Percentiles rank a stretch among this genome's conserved stretches.
These are phyloP conservation scores for Penicillium sp. DNA, from an alignment of 2,329 filamentous ascomycete genomes.

Conservation along the genomic window DNA sequence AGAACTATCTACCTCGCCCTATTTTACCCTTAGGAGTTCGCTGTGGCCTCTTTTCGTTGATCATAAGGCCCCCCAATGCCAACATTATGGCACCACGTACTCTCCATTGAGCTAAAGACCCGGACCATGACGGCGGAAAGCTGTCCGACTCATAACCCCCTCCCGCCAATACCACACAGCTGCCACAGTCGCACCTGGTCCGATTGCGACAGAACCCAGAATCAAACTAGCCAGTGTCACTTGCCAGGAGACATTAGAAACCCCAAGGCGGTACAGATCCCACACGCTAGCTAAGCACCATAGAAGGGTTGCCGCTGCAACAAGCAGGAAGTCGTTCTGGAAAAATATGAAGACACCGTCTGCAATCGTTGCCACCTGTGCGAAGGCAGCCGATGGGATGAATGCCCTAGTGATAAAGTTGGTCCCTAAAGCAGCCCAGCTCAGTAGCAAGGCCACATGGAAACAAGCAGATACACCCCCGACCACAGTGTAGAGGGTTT, in stretches of 20 bases:
- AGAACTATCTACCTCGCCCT: neutral
- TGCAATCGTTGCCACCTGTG: constrained; percentile 10
- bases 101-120: neutral
- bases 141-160: constrained; percentile 9
- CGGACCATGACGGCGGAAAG: neutral
- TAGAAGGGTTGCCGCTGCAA: constrained; percentile 17
- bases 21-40: neutral
- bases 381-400: constrained; percentile 12
- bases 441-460: constrained; percentile 2
- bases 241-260: constrained; percentile 12
- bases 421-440: neutral
- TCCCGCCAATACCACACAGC: constrained; percentile 29
- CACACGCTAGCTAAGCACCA: constrained; percentile 21
- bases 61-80: neutral
- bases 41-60: neutral
- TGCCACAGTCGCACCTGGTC: constrained; percentile 23
- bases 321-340: constrained; percentile 27
- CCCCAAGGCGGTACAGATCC: constrained; percentile 24
- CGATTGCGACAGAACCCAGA: constrained; percentile 15
- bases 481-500: constrained; percentile 3
- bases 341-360: constrained; percentile 27
- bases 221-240: constrained; percentile 4
- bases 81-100: neutral
- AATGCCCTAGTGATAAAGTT: constrained; percentile 17
- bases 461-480: constrained; percentile 12